phyloP scores from a whole-genome alignment of 78 protist genomes.

The Dictyostelium discoideum region DNA sequence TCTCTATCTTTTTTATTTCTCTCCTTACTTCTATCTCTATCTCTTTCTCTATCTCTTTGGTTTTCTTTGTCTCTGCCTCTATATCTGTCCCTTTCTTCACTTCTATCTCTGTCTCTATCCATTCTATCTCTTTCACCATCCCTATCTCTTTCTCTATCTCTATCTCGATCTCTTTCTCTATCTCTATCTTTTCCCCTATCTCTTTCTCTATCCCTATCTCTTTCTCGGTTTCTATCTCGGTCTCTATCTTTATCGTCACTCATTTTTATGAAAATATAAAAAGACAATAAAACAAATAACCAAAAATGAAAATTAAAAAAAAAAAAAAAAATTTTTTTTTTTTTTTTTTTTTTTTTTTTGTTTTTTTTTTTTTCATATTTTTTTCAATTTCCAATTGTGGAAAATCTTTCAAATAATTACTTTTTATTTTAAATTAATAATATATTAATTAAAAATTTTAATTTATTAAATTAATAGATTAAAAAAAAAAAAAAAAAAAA shows the following conservation, averaged over 20 bases:
- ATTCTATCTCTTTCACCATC: background rate
- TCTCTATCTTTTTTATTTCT: background rate
- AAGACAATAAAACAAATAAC: background rate
- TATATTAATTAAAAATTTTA: background rate
- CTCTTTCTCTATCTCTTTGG: background rate
- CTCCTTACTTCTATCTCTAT: background rate
- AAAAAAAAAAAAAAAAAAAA: background rate
- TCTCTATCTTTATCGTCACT: background rate
- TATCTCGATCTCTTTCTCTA: background rate
- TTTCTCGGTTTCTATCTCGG: background rate
- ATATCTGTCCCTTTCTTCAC: background rate
- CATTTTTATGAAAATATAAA: background rate
- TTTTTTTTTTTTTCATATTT: too few relatives aligned
- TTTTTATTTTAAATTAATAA: background rate
- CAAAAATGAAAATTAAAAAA: background rate
- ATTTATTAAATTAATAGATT: background rate
- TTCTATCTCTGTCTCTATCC: background rate
- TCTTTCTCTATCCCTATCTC: background rate
- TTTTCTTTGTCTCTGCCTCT: conserved; percentile 1
- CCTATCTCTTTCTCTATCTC: background rate
- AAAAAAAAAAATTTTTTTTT: background rate
- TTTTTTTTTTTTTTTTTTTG: background rate
- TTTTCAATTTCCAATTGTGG: background rate
- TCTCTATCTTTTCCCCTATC: background rate
- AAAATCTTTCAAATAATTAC: background rate